A percentile compares a stretch with the other conserved stretches of the same genome.
phyloP scores from a whole-genome alignment of 2,329 filamentous ascomycete genomes.

The Lachnellula arida region DNA sequence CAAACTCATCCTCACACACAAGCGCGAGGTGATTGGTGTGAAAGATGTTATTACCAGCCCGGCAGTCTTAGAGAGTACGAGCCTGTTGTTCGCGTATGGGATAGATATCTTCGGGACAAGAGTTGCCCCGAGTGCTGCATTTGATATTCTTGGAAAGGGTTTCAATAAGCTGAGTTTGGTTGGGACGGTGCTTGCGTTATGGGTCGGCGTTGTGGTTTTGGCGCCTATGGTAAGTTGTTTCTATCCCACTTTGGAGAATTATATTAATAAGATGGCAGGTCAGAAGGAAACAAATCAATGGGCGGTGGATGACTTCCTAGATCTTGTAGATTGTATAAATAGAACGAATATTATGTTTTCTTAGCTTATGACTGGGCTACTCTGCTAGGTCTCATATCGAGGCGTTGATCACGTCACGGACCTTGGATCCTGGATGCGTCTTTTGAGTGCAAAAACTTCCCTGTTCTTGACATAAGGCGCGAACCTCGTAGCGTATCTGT shows the following conservation, averaged over 20 bases:
- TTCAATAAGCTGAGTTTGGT: constrained; percentile 89
- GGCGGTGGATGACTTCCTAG: constrained; percentile 46
- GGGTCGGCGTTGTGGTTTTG: constrained; percentile 69
- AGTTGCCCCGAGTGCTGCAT: constrained; percentile 80
- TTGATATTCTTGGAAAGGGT: constrained; percentile 87
- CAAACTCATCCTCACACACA: constrained; percentile 73
- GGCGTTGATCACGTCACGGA: too few relatives aligned
- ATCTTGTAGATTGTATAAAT: constrained; percentile 13
- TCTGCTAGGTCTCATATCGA: too few relatives aligned
- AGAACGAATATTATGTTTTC: neutral
- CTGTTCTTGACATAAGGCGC: too few relatives aligned
- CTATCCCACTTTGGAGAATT: neutral
- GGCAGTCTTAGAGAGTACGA: constrained; percentile 85
- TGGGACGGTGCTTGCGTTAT: constrained; percentile 75
- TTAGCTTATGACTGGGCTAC: neutral
- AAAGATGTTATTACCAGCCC: constrained; percentile 68
- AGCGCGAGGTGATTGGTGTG: constrained; percentile 75
- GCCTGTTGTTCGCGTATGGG: constrained; percentile 82
- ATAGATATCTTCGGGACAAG: constrained; percentile 84
- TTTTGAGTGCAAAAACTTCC: too few relatives aligned
- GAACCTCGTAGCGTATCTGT: too few relatives aligned
- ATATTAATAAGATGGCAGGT: constrained; percentile 40
- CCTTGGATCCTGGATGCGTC: too few relatives aligned
- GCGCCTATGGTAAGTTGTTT: constrained; percentile 72
- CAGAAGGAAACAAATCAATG: constrained; percentile 64